These are phyloP conservation scores for Picochlorum sp. DNA, from an alignment of 139 green algal genomes.

Conservation along the genomic window DNA sequence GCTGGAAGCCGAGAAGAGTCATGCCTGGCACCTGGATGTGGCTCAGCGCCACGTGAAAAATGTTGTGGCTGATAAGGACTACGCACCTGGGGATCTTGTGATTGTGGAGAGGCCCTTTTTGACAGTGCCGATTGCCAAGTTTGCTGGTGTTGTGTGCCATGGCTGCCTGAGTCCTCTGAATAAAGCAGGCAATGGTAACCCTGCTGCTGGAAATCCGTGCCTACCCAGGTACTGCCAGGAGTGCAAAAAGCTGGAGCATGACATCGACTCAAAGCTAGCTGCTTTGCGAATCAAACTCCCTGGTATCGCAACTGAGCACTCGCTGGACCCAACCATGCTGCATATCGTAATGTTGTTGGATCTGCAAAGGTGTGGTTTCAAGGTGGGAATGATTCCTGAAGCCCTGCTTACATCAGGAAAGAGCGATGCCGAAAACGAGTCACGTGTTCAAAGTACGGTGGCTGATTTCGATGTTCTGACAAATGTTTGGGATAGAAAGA, in stretches of 20 bases:
- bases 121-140: slow-evolving; percentile 4
- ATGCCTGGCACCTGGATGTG: slow-evolving; percentile 7
- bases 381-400: neutral
- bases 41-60: slow-evolving; percentile 1
- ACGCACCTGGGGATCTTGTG: slow-evolving; percentile 9
- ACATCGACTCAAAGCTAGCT: slow-evolving; percentile 7
- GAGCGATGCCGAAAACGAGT: neutral
- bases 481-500: slow-evolving; percentile 11
- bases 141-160: neutral
- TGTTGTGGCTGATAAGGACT: slow-evolving; percentile 11
- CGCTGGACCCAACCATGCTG: slow-evolving; percentile 17
- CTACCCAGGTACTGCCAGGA: slow-evolving; percentile 14
- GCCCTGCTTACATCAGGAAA: too few relatives aligned
- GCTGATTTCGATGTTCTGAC: slow-evolving; percentile 1
- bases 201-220: slow-evolving; percentile 12
- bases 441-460: neutral
- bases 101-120: slow-evolving; percentile 10
- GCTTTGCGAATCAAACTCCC: slow-evolving; percentile 8
- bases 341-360: slow-evolving; percentile 18
- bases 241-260: neutral
- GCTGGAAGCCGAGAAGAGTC: neutral
- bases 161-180: neutral
- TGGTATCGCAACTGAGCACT: slow-evolving; percentile 10
- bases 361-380: neutral
- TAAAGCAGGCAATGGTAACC: neutral